phyloP scores from a whole-genome alignment of 441 rosid species.

The Biscutella laevigata region DNA sequence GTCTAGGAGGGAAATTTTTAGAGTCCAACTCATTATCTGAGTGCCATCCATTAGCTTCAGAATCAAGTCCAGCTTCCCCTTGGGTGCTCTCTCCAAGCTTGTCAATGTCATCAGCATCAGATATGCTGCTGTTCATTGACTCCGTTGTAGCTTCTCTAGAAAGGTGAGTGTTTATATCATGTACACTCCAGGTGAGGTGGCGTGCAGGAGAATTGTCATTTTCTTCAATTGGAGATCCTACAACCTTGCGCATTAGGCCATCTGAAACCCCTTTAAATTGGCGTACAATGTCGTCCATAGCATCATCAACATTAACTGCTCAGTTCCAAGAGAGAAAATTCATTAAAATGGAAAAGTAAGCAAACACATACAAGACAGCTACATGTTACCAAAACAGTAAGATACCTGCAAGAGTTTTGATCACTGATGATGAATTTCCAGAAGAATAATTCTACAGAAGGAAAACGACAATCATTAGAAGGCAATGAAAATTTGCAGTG shows the following conservation, averaged over 20 bases:
- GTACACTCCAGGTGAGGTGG: slow-evolving; percentile 55
- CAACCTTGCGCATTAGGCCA: slow-evolving; percentile 78
- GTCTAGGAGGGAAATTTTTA: slow-evolving; percentile 40
- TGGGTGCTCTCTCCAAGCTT: slow-evolving; percentile 46
- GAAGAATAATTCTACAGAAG: slow-evolving; percentile 79
- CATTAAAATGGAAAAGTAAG: slow-evolving; percentile 1
- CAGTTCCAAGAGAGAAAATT: slow-evolving; percentile 8
- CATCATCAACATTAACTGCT: slow-evolving; percentile 96
- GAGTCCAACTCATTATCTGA: slow-evolving; percentile 73
- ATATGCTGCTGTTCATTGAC: slow-evolving; percentile 49
- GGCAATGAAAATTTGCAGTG: slow-evolving; percentile 15
- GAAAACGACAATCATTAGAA: slow-evolving; percentile 19
- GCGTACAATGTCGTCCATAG: slow-evolving; percentile 87
- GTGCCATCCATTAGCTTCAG: slow-evolving; percentile 55
- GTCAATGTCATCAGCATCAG: slow-evolving; percentile 58
- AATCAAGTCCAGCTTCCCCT: no score
- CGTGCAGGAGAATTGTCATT: slow-evolving; percentile 39
- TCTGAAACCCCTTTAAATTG: slow-evolving; percentile 86
- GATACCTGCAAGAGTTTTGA: slow-evolving; percentile 87
- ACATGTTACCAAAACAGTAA: no score
- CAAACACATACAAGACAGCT: no score
- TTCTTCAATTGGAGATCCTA: no score
- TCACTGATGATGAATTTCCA: slow-evolving; percentile 86
- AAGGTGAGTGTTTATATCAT: slow-evolving; percentile 40
- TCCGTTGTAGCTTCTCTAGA: slow-evolving; percentile 44